phyloP scores from a whole-genome alignment of 768 basidiomycete species.

The Lentinula detonsa region DNA sequence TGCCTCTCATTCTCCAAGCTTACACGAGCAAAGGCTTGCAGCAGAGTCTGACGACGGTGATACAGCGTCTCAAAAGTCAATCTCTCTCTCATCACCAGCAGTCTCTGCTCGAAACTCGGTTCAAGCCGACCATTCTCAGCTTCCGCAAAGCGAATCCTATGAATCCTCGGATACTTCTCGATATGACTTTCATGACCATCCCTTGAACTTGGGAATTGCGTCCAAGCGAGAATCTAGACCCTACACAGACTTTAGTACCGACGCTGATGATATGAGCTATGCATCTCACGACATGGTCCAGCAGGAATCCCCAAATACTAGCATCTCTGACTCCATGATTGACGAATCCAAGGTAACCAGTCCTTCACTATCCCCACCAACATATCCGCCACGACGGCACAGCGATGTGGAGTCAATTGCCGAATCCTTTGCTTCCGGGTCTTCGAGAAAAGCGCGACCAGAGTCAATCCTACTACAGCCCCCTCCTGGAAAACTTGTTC shows the following conservation, averaged over 20 bases:
- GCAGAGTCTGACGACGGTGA: constrained; percentile 55
- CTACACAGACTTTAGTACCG: constrained; percentile 49
- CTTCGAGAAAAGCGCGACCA: constrained; percentile 69
- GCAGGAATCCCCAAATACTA: constrained; percentile 46
- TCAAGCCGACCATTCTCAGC: constrained; percentile 5
- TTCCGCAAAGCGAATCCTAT: constrained; percentile 4
- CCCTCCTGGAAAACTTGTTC: constrained; percentile 54
- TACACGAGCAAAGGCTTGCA: background rate
- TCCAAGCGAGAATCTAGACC: constrained; percentile 36
- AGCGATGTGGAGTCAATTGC: constrained; percentile 33
- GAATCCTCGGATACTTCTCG: constrained; percentile 4
- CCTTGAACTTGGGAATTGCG: constrained; percentile 18
- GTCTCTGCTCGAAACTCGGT: constrained; percentile 41
- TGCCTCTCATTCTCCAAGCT: background rate
- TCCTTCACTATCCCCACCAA: constrained; percentile 26
- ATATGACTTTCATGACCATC: background rate
- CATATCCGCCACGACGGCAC: constrained; percentile 50
- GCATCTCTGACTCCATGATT: constrained; percentile 40
- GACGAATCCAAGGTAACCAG: constrained; percentile 28
- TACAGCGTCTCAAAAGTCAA: constrained; percentile 75
- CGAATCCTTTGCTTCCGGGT: constrained; percentile 57
- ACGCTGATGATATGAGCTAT: constrained; percentile 48
- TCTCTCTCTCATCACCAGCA: constrained; percentile 64
- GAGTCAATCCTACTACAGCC: constrained; percentile 71
- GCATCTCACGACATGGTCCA: constrained; percentile 31